Evolutionary conservation across 805 yeast genomes (phyloP).

Genomic region (Blastobotrys muscicola): DNA sequence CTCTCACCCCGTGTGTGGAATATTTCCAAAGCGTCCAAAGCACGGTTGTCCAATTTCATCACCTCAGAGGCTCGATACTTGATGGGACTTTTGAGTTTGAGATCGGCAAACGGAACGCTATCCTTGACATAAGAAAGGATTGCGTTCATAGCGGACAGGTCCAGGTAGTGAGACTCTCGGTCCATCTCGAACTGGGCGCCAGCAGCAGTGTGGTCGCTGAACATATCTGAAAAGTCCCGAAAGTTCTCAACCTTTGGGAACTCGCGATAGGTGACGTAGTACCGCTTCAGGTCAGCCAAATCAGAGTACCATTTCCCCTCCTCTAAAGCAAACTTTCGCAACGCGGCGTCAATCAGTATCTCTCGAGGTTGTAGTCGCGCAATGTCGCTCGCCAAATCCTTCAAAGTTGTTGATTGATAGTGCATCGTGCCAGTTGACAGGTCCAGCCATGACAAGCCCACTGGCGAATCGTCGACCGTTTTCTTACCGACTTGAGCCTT

Average conservation of each 20-base stretch:
- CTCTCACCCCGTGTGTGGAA: conserved; percentile 39
- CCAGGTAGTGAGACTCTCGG: conserved; percentile 22
- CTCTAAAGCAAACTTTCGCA: conserved; percentile 24
- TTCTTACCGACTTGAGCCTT: conserved; percentile 11
- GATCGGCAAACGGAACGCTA: conserved; percentile 59
- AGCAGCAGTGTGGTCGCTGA: conserved; percentile 25
- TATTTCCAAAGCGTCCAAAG: conserved; percentile 44
- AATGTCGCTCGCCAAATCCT: conserved; percentile 58
- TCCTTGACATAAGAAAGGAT: conserved; percentile 60
- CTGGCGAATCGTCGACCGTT: conserved; percentile 33
- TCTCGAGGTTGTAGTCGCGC: conserved; percentile 78
- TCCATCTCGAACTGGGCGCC: conserved; percentile 14
- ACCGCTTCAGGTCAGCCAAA: conserved; percentile 48
- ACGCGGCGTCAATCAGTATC: conserved; percentile 38
- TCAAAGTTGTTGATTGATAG: conserved; percentile 53
- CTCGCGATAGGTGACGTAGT: conserved; percentile 47
- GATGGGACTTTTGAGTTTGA: conserved; percentile 59
- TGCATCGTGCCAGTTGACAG: conserved; percentile 71
- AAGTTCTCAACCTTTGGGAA: conserved; percentile 34
- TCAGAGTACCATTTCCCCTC: conserved; percentile 49
- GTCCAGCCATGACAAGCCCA: conserved; percentile 87
- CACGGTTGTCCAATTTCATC: conserved; percentile 64
- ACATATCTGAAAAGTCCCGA: conserved; percentile 31
- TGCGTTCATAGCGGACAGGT: conserved; percentile 52
- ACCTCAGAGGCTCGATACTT: conserved; percentile 41